Evolutionary conservation across 148 eudicot genomes (phyloP), one percentile per base, ranked within the genome.

Genomic region (Spergularia bocconei): DNA sequence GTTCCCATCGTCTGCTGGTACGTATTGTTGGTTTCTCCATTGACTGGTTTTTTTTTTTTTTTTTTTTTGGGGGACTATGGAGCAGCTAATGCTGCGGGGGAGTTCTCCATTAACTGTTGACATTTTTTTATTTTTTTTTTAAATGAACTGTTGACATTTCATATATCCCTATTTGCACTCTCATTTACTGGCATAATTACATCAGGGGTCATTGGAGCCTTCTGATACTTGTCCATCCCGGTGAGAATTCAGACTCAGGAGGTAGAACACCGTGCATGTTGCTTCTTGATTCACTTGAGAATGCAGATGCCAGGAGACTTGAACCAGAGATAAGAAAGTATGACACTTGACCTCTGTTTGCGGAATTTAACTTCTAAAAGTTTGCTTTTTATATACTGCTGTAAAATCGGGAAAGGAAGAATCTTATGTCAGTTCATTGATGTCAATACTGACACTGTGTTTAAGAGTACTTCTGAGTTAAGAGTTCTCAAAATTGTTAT

Each of bases 1-100:
- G 85, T 91, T 81, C 97, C 97, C 23, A 87, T 91, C 67, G 87
- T 87, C 21, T 69, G 81, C 63, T 88, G 97, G 97, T 91, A 72
- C 20, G 89, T 83, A 58, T 70, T 20, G 70, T 1, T 16, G 33
- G 52, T 15, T 79, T 63, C 16, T 54, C 25, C 7, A 51, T 12
- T 21, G 29, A 56, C 7, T n/a, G n/a, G n/a, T n/a, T n/a, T n/a
- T n/a, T n/a, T n/a, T n/a, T n/a, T n/a, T n/a, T n/a, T n/a, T n/a
- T n/a, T n/a, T n/a, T n/a, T n/a, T n/a, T n/a, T n/a, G n/a, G n/a
- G n/a, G n/a, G n/a, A n/a, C n/a, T n/a, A n/a, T n/a, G n/a, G n/a
- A n/a, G n/a, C n/a, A n/a, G n/a, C n/a, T n/a, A n/a, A n/a, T n/a
- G n/a, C n/a, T n/a, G n/a, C n/a, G n/a, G n/a, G n/a, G n/a, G n/a